These are phyloP conservation scores for Venturia aucupariae DNA, from an alignment of 2,329 filamentous ascomycete species.

Conservation along the genomic window DNA sequence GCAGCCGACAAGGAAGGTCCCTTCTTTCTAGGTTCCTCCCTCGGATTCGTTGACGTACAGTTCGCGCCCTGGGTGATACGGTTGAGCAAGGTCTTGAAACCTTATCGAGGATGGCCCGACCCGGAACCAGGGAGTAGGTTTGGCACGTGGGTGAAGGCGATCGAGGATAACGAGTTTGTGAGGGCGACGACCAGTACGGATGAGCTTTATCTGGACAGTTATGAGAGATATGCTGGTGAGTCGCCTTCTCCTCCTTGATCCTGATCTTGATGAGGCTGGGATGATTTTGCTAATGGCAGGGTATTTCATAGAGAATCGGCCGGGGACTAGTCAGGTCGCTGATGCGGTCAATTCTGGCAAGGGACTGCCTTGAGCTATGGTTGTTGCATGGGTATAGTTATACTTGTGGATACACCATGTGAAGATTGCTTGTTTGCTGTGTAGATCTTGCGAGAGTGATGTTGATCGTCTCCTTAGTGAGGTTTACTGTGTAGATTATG, in stretches of 20 bases:
- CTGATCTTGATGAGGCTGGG: background rate
- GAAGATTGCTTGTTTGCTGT: no score
- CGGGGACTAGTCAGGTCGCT: conserved; percentile 48
- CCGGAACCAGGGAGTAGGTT: conserved; percentile 55
- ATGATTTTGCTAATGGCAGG: background rate
- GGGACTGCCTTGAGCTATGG: conserved; percentile 37
- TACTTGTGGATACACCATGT: background rate
- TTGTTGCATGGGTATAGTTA: background rate
- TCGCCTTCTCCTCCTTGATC: conserved; percentile 18
- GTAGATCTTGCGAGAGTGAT: no score
- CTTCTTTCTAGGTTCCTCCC: conserved; percentile 53
- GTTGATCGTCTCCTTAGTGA: no score
- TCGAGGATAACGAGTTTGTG: conserved; percentile 55
- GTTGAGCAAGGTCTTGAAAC: conserved; percentile 54
- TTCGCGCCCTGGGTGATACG: conserved; percentile 67
- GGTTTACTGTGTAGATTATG: no score
- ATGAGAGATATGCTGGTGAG: conserved; percentile 52
- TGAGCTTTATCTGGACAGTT: conserved; percentile 57
- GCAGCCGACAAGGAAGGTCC: conserved; percentile 53
- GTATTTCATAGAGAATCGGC: conserved; percentile 43
- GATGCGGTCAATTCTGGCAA: conserved; percentile 52
- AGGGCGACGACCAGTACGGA: conserved; percentile 58
- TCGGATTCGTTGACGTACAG: conserved; percentile 64
- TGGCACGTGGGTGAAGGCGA: conserved; percentile 60
- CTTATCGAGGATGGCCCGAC: conserved; percentile 57